Base-by-base conservation (phyloP, 2,329 filamentous ascomycete species). In the Colletotrichum destructivum region DNA sequence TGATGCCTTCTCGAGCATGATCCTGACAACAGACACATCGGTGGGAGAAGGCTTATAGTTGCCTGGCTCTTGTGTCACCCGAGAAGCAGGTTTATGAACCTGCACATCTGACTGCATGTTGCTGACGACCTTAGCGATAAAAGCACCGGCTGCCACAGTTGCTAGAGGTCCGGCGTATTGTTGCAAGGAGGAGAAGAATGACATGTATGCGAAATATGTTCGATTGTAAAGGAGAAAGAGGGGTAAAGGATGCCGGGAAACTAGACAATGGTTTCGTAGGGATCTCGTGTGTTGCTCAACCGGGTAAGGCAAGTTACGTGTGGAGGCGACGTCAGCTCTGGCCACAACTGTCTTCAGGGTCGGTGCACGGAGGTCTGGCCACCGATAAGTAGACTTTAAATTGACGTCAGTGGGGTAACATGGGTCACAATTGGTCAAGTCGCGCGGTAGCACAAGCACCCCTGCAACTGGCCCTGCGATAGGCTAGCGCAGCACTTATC, bases 11-110 rank as follows among this genome's bases (percentile, higher is more conserved):
- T 75, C 76, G n/a, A 92, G 77, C 77, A 88, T 83, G 15, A 82
- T 76, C 64, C 87, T 88, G 13, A 86, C 83, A 1, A 86, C 77
- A 3, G 85, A 73, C 1, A 91, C 85, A 76, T 92, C 88, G 51
- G 82, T 77, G 4, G 85, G 78, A 0, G 78, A 81, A 1, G 88
- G 86, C 16, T 81, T 74, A 68, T 75, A 76, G 3, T 66, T 13
- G 5, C 51, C 55, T 52, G 31, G 46, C 9, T 40, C 46, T 18
- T 13, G 38, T 42, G 49, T 12, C 9, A n/a, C 38, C 21, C 6
- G 61, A 2, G 31, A 35, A 35, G 9, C 49, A 2, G 38, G 11
- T 6, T 54, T 7, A 12, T 18, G 21, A 26, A 18, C 49, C 12
- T 23, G 61, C 23, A 16, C 4, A n/a, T 23, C 38, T 47, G 47